Conservation (phyloP, 1,284 basidiomycete genomes). For the Malassezia vespertilionis region DNA sequence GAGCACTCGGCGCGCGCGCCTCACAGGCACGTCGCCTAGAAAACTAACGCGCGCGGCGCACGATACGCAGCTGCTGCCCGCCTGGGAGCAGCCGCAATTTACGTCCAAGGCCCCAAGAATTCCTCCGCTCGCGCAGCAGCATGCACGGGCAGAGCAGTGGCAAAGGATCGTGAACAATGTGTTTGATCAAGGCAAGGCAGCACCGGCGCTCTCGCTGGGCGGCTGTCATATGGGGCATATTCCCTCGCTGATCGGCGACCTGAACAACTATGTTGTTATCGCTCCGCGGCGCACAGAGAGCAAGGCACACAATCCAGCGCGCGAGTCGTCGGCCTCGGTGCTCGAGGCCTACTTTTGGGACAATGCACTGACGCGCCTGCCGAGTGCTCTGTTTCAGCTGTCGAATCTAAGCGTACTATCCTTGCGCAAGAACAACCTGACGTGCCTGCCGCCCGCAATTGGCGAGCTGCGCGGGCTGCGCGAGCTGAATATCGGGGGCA, state of each 20-base stretch:
- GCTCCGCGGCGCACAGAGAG: constrained; percentile 14
- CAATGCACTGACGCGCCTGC: constrained; percentile 32
- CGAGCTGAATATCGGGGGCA: constrained; percentile 37
- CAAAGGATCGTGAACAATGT: constrained; percentile 13
- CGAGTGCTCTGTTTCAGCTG: constrained; percentile 40
- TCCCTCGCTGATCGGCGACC: constrained; percentile 20
- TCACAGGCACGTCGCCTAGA: constrained; percentile 14
- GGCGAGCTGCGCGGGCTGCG: constrained; percentile 34
- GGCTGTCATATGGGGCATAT: constrained; percentile 13
- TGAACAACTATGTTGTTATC: constrained; percentile 23
- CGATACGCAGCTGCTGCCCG: not conserved
- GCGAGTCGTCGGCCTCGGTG: not conserved
- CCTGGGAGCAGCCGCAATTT: constrained; percentile 1
- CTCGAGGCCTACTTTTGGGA: constrained; percentile 21
- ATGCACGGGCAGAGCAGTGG: constrained; percentile 6
- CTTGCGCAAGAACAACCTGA: constrained; percentile 38
- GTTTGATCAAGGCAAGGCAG: constrained; percentile 16
- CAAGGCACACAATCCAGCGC: not conserved
- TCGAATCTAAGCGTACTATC: constrained; percentile 40
- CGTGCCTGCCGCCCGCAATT: constrained; percentile 34
- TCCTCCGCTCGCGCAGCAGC: not conserved
- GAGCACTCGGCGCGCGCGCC: constrained; percentile 8
- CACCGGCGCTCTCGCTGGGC: constrained; percentile 16
- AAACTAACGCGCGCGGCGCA: constrained; percentile 4
- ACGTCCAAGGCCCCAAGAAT: no score